These are phyloP conservation scores for Periconia sp. DNA, from an alignment of 2,329 filamentous ascomycete genomes.

Conservation along the genomic window DNA sequence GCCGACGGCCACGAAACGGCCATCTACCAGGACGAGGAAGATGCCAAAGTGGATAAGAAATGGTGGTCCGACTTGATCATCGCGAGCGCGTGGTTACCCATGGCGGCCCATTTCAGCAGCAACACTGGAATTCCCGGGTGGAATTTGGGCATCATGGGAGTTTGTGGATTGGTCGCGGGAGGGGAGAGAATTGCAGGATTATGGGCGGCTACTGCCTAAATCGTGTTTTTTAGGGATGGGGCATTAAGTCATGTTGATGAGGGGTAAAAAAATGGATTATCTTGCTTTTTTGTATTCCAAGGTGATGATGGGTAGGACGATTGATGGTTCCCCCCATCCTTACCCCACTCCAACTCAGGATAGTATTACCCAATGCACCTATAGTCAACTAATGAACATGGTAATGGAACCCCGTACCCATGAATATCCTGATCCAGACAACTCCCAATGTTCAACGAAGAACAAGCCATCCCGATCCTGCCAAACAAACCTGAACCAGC, in stretches of 20 bases:
- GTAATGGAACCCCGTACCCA: too few species aligned
- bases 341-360: neutral
- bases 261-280: neutral
- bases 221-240: neutral
- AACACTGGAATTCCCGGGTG: slow-evolving; percentile 45
- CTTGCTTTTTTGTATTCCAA: neutral
- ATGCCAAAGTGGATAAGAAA: slow-evolving; percentile 38
- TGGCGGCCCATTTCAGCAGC: slow-evolving; percentile 46
- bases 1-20: slow-evolving; percentile 29
- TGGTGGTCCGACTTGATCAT: slow-evolving; percentile 49
- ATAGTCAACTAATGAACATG: neutral
- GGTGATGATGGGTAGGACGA: neutral
- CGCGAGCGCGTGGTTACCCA: slow-evolving; percentile 47
- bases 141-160: slow-evolving; percentile 48
- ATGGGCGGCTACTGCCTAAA: slow-evolving; percentile 16
- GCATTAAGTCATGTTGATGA: neutral
- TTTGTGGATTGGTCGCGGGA: slow-evolving; percentile 45
- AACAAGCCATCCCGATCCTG: too few species aligned
- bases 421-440: too few species aligned
- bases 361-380: neutral
- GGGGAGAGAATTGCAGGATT: slow-evolving; percentile 30
- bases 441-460: too few species aligned
- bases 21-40: slow-evolving; percentile 41
- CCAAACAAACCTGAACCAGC: too few species aligned
- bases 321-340: neutral